Conservation (phyloP, 2,329 filamentous ascomycete species). For the Fusarium bulbicola region DNA sequence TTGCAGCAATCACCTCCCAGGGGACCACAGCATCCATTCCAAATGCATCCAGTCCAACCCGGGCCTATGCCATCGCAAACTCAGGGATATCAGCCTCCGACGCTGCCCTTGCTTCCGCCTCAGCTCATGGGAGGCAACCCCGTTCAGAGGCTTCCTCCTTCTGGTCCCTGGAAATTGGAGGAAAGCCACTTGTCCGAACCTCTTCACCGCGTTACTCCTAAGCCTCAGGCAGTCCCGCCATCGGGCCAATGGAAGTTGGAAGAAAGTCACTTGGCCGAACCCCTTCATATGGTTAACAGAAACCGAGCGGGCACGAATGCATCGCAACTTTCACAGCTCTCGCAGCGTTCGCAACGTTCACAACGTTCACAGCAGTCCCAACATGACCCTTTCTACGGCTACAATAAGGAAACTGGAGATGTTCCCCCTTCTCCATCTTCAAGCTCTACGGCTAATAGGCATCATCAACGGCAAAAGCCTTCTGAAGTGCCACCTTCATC, state of each 20-base stretch:
- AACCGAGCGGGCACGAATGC: constrained; percentile 46
- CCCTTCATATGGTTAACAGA: constrained; percentile 51
- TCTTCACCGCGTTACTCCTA: constrained; percentile 46
- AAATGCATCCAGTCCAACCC: constrained; percentile 29
- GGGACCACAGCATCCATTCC: constrained; percentile 30
- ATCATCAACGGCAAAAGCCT: constrained; percentile 39
- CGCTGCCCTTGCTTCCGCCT: constrained; percentile 37
- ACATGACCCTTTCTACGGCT: constrained; percentile 42
- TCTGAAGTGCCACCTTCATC: constrained; percentile 61
- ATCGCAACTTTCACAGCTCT: constrained; percentile 23
- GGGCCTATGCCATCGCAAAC: constrained; percentile 18
- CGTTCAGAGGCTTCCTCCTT: constrained; percentile 53
- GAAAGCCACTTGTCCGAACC: constrained; percentile 65
- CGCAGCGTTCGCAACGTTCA: constrained; percentile 34
- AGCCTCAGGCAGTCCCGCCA: constrained; percentile 51
- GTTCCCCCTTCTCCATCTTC: constrained; percentile 25
- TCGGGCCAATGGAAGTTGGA: constrained; percentile 61
- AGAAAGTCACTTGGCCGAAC: constrained; percentile 62
- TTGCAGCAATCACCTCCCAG: constrained; percentile 13
- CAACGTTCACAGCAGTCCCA: constrained; percentile 42
- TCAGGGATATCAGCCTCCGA: constrained; percentile 12
- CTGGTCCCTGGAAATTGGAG: constrained; percentile 62
- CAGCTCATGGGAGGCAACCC: constrained; percentile 46
- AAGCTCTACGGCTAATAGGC: constrained; percentile 15
- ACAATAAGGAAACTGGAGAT: constrained; percentile 59